Percentiles rank a stretch among this genome's conserved stretches.
phyloP scores from a whole-genome alignment of 495 filamentous ascomycete species.

The Neurospora tetraspora region DNA sequence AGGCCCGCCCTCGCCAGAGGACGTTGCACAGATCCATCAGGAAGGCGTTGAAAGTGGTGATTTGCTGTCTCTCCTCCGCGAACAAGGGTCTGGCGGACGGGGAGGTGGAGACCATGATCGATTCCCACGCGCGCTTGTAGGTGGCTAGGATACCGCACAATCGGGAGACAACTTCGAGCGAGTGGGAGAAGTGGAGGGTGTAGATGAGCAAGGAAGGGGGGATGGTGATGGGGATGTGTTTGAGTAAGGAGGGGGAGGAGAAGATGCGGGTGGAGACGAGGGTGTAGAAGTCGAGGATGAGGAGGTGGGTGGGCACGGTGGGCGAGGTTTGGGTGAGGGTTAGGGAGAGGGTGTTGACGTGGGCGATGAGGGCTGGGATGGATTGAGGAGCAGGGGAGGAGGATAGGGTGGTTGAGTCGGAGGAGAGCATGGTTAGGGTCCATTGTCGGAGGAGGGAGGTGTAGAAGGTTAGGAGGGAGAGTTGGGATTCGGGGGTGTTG shows the following conservation, averaged over 20 bases:
- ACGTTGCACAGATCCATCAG: conserved; percentile 87
- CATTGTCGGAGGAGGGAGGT: conserved; percentile 60
- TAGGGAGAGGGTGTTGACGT: conserved; percentile 53
- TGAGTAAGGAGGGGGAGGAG: conserved; percentile 39
- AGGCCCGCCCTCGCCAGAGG: conserved; percentile 69
- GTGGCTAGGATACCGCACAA: conserved; percentile 55
- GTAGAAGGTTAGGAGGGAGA: conserved; percentile 58
- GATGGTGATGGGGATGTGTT: conserved; percentile 49
- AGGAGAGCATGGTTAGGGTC: conserved; percentile 38
- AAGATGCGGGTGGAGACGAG: conserved; percentile 40
- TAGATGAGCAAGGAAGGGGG: conserved; percentile 64
- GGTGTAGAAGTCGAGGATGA: conserved; percentile 65
- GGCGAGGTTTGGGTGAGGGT: conserved; percentile 46
- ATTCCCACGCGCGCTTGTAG: conserved; percentile 71
- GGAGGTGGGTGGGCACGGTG: conserved; percentile 28
- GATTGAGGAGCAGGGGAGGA: conserved; percentile 15
- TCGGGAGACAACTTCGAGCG: conserved; percentile 54
- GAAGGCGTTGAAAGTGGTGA: conserved; percentile 71
- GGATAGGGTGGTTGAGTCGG: conserved; percentile 7
- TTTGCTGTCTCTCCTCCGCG: conserved; percentile 40
- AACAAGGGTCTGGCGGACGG: conserved; percentile 14
- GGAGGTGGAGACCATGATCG: conserved; percentile 32
- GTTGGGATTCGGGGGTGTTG: conserved; percentile 37
- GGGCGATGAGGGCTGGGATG: conserved; percentile 39
- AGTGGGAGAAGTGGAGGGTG: conserved; percentile 53